Base-by-base conservation (phyloP, 129 eudicot species). In the Heracleum sosnowskyi region DNA sequence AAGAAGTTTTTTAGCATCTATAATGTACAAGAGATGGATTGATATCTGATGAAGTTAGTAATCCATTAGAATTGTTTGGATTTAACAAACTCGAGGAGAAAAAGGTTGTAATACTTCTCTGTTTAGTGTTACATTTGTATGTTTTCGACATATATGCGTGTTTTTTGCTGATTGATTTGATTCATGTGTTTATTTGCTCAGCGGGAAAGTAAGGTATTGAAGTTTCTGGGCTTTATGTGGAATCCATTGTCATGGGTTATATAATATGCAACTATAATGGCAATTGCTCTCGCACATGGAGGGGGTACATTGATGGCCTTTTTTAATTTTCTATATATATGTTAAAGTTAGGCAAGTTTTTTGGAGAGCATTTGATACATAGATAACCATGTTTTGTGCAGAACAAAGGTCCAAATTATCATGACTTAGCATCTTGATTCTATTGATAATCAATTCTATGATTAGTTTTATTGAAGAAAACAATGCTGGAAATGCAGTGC, bases 231-330 rank as follows among this genome's bases (percentile, higher is more conserved):
- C 18, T 93, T 93, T 77, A 90, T 93, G 98, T 93, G 97, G 97
- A 92, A 92, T 79, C 97, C 97, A 45, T 82, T 92, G 31, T 92
- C 97, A 20, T 92, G 97, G 97, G 97, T 92, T 69, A 92, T 92
- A 96, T 96, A 92, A 84, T 96, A 96, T 6, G 97, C 93, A 46
- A 92, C 96, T 86, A 68, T 93, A 47, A 90, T 90, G 94, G 89
- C 96, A 41, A 93, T 90, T 57, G 98, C 86, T 28, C 92, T 93
- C 80, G 98, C 96, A 9, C 90, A 90, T 84, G 98, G 96, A 88
- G n/a, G 96, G 96, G 87, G 98, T 90, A 90, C 76, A 37, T 26
- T 1, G 17, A 28, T 63, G 15, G 31, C 6, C 60, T 80, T 7
- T 17, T 15, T 1, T n/a, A n/a, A n/a, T n/a, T n/a, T n/a, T n/a